Evolutionary conservation across 176 grass and related monocot species (phyloP).

Genomic region (Eleusine coracana): DNA sequence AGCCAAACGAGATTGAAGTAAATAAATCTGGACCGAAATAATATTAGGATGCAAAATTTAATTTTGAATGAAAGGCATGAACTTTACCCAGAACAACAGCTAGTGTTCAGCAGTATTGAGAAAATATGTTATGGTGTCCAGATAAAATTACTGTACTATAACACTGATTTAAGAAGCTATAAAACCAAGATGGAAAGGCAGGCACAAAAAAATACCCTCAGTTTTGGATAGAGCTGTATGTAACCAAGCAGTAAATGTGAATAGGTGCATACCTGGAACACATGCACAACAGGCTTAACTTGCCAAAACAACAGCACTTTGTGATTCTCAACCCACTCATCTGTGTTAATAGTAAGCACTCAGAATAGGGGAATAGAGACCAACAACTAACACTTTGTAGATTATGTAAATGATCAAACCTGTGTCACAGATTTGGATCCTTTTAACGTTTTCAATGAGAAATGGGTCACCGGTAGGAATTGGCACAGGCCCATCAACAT

Average conservation of each 20-base stretch:
- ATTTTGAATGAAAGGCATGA: background rate
- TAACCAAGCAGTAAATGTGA: slow-evolving; percentile 6
- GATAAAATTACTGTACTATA: slow-evolving; percentile 20
- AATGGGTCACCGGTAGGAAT: slow-evolving; percentile 77
- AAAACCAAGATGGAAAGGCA: slow-evolving; percentile 12
- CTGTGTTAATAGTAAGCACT: slow-evolving; percentile 45
- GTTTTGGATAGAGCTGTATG: slow-evolving; percentile 9
- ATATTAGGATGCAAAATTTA: slow-evolving; percentile 3
- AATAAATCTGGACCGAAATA: slow-evolving; percentile 11
- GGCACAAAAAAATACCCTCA: background rate
- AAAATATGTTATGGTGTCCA: slow-evolving; percentile 17
- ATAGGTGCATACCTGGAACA: slow-evolving; percentile 75
- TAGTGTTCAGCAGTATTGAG: slow-evolving; percentile 15
- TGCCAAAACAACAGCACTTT: slow-evolving; percentile 97
- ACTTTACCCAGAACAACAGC: slow-evolving; percentile 17
- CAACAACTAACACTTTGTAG: slow-evolving; percentile 22
- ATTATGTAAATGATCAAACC: slow-evolving; percentile 53
- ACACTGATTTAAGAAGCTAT: slow-evolving; percentile 20
- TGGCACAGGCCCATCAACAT: slow-evolving; percentile 85
- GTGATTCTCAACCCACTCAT: slow-evolving; percentile 74
- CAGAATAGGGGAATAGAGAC: slow-evolving; percentile 25
- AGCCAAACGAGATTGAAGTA: slow-evolving; percentile 34
- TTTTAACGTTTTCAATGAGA: slow-evolving; percentile 81
- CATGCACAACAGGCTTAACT: slow-evolving; percentile 86
- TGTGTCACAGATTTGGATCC: slow-evolving; percentile 90